These are phyloP conservation scores for Entrophospora sp. DNA, from an alignment of 192 early-diverging fungal species.

Conservation along the genomic window DNA sequence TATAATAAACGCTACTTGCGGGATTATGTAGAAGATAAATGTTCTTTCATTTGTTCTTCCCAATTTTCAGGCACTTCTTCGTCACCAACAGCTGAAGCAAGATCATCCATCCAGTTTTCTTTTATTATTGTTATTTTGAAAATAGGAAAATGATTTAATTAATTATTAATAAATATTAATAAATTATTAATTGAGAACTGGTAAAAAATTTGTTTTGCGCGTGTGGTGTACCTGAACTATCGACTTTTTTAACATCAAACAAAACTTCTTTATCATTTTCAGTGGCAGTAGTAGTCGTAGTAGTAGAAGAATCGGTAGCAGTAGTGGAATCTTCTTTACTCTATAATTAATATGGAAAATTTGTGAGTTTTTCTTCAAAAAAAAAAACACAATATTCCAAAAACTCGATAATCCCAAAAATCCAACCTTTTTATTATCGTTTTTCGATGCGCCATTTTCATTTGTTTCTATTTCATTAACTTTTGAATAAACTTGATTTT, in stretches of 20 bases:
- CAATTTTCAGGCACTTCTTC: conserved; percentile 30
- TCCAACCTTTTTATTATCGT: background rate
- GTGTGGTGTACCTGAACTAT: conserved; percentile 34
- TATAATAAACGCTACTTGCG: too few relatives aligned
- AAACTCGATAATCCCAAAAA: conserved; percentile 2
- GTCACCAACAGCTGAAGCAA: conserved; percentile 22
- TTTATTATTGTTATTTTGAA: too few relatives aligned
- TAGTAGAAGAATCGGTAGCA: background rate
- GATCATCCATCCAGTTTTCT: conserved; percentile 37
- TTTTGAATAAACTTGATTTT: conserved; percentile 12
- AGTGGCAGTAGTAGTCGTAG: background rate
- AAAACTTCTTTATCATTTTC: conserved; percentile 25
- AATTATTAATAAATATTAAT: background rate
- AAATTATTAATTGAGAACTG: background rate
- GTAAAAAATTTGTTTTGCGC: too few relatives aligned
- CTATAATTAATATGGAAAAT: background rate
- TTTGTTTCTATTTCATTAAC: background rate
- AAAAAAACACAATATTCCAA: conserved; percentile 13
- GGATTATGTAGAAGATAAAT: background rate
- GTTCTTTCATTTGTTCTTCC: conserved; percentile 35
- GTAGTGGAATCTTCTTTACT: background rate
- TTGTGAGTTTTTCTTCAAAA: background rate
- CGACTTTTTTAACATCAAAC: conserved; percentile 32
- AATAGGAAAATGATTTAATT: too few relatives aligned
- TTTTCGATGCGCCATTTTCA: background rate